Conservation (phyloP, 2,329 filamentous ascomycete genomes). For the Cephalotrichum gorgonifer region DNA sequence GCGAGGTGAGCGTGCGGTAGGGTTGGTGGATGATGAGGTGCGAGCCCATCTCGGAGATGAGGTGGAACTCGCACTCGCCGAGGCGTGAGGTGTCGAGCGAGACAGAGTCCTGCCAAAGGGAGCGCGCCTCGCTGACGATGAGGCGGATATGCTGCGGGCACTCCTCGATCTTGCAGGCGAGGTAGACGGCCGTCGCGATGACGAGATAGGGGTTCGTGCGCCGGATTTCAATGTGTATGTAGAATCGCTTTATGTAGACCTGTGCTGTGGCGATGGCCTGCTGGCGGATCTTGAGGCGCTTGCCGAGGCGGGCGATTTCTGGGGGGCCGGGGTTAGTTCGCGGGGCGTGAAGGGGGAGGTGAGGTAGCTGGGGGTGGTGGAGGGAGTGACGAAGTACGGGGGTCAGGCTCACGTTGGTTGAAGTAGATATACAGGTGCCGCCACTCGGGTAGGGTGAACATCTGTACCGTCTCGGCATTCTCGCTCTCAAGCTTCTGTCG, state of each 20-base stretch:
- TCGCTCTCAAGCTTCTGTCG: slow-evolving; percentile 69
- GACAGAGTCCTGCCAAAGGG: slow-evolving; percentile 73
- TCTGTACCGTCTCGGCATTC: slow-evolving; percentile 62
- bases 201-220: slow-evolving; percentile 90
- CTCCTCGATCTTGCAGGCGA: slow-evolving; percentile 98
- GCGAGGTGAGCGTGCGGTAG: slow-evolving; percentile 66
- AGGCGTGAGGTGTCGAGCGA: slow-evolving; percentile 70
- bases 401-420: slow-evolving; percentile 59
- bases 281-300: slow-evolving; percentile 75
- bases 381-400: background rate
- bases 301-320: slow-evolving; percentile 76
- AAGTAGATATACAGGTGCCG: slow-evolving; percentile 86
- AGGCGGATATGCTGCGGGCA: slow-evolving; percentile 91
- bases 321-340: slow-evolving; percentile 5
- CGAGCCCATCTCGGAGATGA: slow-evolving; percentile 85
- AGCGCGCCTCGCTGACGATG: slow-evolving; percentile 75
- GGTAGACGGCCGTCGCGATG: slow-evolving; percentile 84
- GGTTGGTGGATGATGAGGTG: slow-evolving; percentile 87
- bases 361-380: background rate
- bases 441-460: slow-evolving; percentile 72
- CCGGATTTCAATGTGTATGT: slow-evolving; percentile 80
- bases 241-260: slow-evolving; percentile 90
- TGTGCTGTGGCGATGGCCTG: slow-evolving; percentile 92
- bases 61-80: slow-evolving; percentile 86
- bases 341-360: background rate